These are phyloP conservation scores for Trichophyton mentagrophytes DNA, from an alignment of 2,329 filamentous ascomycete species.

Conservation along the genomic window DNA sequence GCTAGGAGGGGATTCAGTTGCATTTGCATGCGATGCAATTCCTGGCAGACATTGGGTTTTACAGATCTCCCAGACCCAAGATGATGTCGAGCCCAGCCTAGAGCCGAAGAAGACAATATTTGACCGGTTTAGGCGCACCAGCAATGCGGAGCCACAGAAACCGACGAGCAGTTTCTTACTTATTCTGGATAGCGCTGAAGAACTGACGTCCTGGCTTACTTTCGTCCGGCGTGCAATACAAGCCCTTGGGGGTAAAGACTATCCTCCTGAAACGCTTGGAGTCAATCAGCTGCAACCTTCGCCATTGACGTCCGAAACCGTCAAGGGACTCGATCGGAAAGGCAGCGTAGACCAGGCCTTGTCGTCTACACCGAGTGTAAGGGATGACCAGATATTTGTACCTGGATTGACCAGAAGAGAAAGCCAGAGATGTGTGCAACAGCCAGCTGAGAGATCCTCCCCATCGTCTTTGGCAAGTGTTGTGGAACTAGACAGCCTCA, in stretches of 20 bases:
- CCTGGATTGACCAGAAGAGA: constrained; percentile 7
- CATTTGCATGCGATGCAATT: constrained; percentile 39
- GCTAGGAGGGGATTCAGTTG: constrained; percentile 34
- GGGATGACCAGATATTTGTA: background rate
- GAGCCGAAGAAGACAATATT: constrained; percentile 27
- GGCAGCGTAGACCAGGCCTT: background rate
- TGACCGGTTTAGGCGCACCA: constrained; percentile 29
- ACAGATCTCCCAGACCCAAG: constrained; percentile 31
- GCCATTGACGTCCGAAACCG: background rate
- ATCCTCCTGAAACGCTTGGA: constrained; percentile 24
- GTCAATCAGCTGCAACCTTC: constrained; percentile 8
- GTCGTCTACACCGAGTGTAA: background rate
- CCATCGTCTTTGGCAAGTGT: constrained; percentile 14
- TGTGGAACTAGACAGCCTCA: constrained; percentile 15
- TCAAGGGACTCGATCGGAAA: background rate
- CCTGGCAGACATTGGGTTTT: constrained; percentile 38
- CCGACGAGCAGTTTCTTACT: constrained; percentile 31
- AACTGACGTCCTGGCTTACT: constrained; percentile 35
- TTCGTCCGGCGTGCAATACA: constrained; percentile 36
- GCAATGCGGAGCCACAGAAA: constrained; percentile 16
- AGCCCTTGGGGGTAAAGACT: constrained; percentile 33
- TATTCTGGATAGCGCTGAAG: constrained; percentile 32
- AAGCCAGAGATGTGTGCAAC: constrained; percentile 14
- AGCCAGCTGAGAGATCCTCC: constrained; percentile 15
- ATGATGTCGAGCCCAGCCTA: constrained; percentile 16